Base-by-base conservation (phyloP, 2,329 filamentous ascomycete species). In the Colletotrichum sp. region DNA sequence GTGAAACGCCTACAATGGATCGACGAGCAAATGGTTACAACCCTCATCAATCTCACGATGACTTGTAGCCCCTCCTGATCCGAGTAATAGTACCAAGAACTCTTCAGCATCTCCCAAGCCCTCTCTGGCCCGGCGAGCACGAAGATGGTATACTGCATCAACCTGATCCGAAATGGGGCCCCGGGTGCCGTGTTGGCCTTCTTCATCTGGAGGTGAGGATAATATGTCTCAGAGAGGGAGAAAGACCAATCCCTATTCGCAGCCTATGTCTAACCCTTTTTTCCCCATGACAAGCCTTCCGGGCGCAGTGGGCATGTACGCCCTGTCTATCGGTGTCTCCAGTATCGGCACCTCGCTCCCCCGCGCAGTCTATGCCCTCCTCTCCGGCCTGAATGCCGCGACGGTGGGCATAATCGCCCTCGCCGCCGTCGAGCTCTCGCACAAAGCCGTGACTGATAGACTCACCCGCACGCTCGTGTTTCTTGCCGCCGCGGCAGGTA, bases 391-490 rank as follows among this genome's bases (percentile, higher is more conserved):
- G 22, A 94, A 94, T 79, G 89, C 92, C 0, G 89, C 92, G 1
- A 93, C 91, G 0, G 93, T 94, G 1, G 93, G 93, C 1, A 90
- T 94, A 34, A 90, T 94, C 71, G 91, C 92, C 4, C 84, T 94
- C 0, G 92, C 93, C 2, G 92, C 91, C 4, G 90, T 93, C 0
- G 84, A 93, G 80, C 85, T 94, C 2, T 88, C 92, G 0, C 85
- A 91, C 27, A 94, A 93, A 79, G 90, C 92, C 1, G 92, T 94
- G 72, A 90, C 88, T 3, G 92, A 94, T 79, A 86, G 85, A 32
- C 43, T 93, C 12, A 91, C 92, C 0, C 85, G 92, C 6, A 85
- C 92, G 3, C 78, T 94, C 3, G 90, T 94, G 1, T 91, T 93
- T 22, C 80, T 92, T 9, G 89, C 89, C 8, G 93, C 86, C 1